phyloP scores from a whole-genome alignment of 2,329 filamentous ascomycete species.

The Kalaharituber pfeilii region DNA sequence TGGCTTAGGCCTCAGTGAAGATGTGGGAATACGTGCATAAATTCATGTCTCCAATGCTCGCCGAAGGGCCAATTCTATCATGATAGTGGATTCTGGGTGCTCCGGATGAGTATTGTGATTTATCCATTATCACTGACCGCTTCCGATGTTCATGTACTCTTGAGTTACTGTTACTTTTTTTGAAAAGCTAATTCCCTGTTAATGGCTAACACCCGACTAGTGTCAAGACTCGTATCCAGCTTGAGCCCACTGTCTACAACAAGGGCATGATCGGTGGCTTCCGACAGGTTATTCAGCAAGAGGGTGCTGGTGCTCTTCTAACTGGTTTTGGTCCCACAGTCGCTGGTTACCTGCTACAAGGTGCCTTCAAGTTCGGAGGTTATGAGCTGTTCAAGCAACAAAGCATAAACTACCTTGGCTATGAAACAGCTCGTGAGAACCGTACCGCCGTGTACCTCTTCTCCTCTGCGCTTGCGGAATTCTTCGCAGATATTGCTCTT shows the following conservation, averaged over 20 bases:
- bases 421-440: constrained; percentile 61
- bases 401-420: constrained; percentile 57
- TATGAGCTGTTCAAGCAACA: constrained; percentile 97
- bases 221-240: constrained; percentile 91
- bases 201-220: constrained; percentile 33
- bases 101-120: too few species aligned
- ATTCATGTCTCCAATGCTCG: too few species aligned
- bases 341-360: constrained; percentile 86
- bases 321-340: constrained; percentile 74
- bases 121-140: too few species aligned
- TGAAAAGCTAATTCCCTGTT: too few species aligned
- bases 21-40: too few species aligned
- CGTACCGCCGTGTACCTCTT: constrained; percentile 66
- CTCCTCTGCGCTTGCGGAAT: constrained; percentile 46
- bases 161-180: too few species aligned
- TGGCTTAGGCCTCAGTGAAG: too few species aligned
- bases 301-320: constrained; percentile 71
- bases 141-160: too few species aligned
- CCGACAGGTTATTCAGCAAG: constrained; percentile 64
- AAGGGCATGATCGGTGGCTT: constrained; percentile 70
- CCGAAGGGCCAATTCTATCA: too few species aligned
- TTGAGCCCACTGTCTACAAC: constrained; percentile 81
- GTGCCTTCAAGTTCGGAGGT: constrained; percentile 83
- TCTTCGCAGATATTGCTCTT: constrained; percentile 63
- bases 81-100: too few species aligned